Base-by-base conservation (phyloP, 2,329 filamentous ascomycete species). In the Colletotrichum tofieldiae region DNA sequence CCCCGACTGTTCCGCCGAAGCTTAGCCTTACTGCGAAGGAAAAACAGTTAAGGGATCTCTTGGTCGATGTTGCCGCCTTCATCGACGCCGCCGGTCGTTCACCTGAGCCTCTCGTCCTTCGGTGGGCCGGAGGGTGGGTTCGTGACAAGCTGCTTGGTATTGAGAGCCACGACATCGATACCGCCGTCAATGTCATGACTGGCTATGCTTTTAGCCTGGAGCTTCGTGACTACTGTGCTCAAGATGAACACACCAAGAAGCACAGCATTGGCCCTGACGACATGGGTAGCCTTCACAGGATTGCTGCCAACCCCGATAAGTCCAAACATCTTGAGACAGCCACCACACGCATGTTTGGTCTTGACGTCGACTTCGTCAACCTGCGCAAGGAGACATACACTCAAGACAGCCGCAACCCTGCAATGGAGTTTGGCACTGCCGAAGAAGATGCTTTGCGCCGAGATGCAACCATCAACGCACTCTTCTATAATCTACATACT, bases 301-400 rank as follows among this genome's bases (percentile, higher is more conserved):
- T 98, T 76, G 92, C 93, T 64, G 93, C 93, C 69, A 98, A 98
- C 80, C 96, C 95, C 0, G 95, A 98, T 78, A 98, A 98, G 84
- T 98, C 95, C 26, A 98, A 98, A 83, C 94, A 98, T 79, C 89
- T 98, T 18, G 96, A 97, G 82, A 98, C 96, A 0, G 93, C 94
- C 60, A 97, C 94, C 12, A 94, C 93, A 32, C 93, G 88, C 75
- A 91, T 98, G 70, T 92, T 98, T 78, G 94, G 93, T 0, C 87
- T 97, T 60, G 96, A 98, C 78, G 89, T 98, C 59, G 96, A 99
- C 80, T 92, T 99, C 78, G 96, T 99, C 77, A 99, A 98, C 80
- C 85, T 98, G 58, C 90, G 96, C 56, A 97, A 95, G 79, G 96
- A 98, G 83, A 95, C 93, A 0, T 98, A 98, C 77, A 89, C 92